These are phyloP conservation scores for Acanthamoeba lenticulata DNA, from an alignment of 208 protist genomes.

Conservation along the genomic window DNA sequence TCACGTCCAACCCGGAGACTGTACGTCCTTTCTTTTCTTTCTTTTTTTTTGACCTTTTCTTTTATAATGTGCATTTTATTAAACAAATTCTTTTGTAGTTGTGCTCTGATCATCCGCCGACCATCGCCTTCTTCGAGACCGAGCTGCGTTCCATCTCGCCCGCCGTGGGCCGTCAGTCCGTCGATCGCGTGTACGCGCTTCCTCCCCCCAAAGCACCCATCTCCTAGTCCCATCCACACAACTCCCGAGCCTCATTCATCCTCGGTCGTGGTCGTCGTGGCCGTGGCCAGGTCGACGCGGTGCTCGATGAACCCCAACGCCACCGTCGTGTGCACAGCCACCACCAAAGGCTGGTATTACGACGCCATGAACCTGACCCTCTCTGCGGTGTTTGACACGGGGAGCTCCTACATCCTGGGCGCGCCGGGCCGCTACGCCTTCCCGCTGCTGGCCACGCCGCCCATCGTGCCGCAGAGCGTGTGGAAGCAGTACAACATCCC, in stretches of 20 bases:
- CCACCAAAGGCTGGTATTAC: neutral
- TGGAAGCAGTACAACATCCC: constrained; percentile 65
- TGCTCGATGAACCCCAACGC: neutral
- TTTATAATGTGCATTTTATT: neutral
- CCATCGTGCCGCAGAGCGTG: constrained; percentile 22
- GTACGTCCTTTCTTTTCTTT: no score
- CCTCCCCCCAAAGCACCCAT: no score
- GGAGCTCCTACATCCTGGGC: neutral
- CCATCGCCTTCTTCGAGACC: neutral
- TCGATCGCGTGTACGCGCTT: no score
- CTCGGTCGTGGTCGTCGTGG: no score
- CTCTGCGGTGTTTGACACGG: neutral
- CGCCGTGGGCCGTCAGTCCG: no score
- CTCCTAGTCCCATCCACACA: no score
- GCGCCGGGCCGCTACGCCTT: neutral
- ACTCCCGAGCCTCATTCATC: no score
- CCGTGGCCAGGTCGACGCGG: neutral
- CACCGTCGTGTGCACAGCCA: neutral
- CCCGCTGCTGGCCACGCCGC: constrained; percentile 30
- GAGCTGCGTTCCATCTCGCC: neutral
- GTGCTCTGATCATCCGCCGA: neutral
- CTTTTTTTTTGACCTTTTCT: neutral
- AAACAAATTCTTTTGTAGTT: neutral
- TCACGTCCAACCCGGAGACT: neutral
- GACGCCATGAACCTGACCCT: constrained; percentile 1